Percentiles rank a stretch among this genome's conserved stretches.
These are phyloP conservation scores for Gossypium thurberi DNA, from an alignment of 345 rosid species.

Conservation along the genomic window DNA sequence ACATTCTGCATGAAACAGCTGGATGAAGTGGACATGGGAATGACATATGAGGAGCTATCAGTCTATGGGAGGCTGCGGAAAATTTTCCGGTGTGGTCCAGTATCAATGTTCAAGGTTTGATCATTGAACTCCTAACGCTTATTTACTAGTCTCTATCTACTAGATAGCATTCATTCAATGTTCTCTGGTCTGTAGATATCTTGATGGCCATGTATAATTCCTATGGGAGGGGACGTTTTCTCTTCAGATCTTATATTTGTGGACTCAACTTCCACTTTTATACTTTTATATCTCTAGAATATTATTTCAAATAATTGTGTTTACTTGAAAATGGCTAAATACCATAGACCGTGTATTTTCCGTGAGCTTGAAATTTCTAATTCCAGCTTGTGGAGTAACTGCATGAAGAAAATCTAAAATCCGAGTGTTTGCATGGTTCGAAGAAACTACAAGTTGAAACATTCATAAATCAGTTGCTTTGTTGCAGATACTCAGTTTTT, in stretches of 20 bases:
- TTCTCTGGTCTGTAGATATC: not conserved
- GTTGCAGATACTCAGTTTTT: constrained; percentile 7
- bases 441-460: not conserved
- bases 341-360: not conserved
- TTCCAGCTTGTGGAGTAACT: not conserved
- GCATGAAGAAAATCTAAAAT: not conserved
- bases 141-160: not conserved
- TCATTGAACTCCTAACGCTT: not conserved
- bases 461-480: not conserved
- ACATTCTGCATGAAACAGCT: constrained; percentile 41
- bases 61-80: constrained; percentile 75
- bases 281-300: not conserved
- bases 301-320: not conserved
- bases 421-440: not conserved
- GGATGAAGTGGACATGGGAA: constrained; percentile 89
- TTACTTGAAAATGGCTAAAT: not conserved
- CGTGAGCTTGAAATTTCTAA: not conserved
- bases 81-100: constrained; percentile 85
- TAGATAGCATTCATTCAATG: not conserved
- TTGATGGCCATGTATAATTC: not conserved
- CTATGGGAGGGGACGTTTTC: not conserved
- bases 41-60: constrained; percentile 92
- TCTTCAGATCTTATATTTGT: not conserved
- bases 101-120: constrained; percentile 92
- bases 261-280: not conserved